Base-by-base conservation (phyloP, 441 rosid species). In the Flueggea neowawraea region DNA sequence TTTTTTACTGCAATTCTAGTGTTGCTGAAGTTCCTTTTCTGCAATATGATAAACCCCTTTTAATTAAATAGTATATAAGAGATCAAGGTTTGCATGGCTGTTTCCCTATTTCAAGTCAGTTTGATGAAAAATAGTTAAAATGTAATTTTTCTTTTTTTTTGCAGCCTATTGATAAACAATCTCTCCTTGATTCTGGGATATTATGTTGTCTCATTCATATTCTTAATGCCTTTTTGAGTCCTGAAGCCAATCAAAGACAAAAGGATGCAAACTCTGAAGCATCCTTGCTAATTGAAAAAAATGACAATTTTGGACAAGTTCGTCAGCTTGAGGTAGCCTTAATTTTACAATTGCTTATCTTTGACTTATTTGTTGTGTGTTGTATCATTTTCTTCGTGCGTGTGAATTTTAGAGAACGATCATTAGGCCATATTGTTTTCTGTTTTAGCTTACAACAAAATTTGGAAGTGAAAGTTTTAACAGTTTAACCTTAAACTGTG, bases 171-270 rank as follows among this genome's bases (percentile, higher is more conserved):
- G 99, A 95, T 78, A 90, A 92, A 76, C 99, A 95, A 63, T 88
- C 98, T 50, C 86, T 95, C 49, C 88, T 95, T 64, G 99, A 95
- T 82, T 95, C 99, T 82, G 99, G 98, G 75, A 89, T 95, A 78
- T 84, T 92, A 28, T 90, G 97, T 74, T 95, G 98, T 80, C 94
- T 95, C 70, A 81, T 95, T 83, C 96, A 84, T 36, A 69, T 88
- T 73, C 84, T 95, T 63, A 87, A 69, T 80, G 80, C 88, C 61
- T 84, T 95, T 80, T 69, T 90, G 76, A 77, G 82, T 67, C 79
- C 91, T 59, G 77, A 75, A 79, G 60, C 75, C 58, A 66, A 72
- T 66, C 73, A 69, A 72, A 62, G 58, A 63, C 77, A 78, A 66
- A 69, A 65, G 64, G 51, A 55, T 66, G 61, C 67, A 55, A 69